Percentiles rank a stretch among this genome's conserved stretches.
phyloP scores from a whole-genome alignment of 176 grass and related monocot species.

The Cenchrus purpureus region DNA sequence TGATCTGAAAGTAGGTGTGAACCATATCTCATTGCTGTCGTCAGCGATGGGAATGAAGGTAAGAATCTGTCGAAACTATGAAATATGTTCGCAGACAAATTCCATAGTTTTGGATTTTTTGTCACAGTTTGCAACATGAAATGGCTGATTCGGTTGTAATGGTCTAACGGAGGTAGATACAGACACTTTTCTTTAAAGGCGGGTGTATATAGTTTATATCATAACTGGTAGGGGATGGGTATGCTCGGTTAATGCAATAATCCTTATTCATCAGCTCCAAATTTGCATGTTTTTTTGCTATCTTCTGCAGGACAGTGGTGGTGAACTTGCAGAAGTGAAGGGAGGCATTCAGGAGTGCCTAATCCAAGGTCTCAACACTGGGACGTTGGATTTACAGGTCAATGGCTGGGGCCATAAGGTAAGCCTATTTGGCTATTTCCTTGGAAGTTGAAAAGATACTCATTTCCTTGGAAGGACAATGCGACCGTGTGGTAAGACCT shows the following conservation, averaged over 20 bases:
- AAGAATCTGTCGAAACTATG: background rate
- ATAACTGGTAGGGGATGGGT: constrained; percentile 1
- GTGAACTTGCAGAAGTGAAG: constrained; percentile 56
- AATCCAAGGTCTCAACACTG: constrained; percentile 91
- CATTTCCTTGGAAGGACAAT: constrained; percentile 2
- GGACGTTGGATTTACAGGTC: constrained; percentile 74
- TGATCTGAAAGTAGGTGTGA: constrained; percentile 59
- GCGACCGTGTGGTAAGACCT: constrained; percentile 12
- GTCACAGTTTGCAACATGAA: too few species aligned
- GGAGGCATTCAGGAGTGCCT: constrained; percentile 51
- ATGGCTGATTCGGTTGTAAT: background rate
- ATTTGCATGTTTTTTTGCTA: constrained; percentile 2
- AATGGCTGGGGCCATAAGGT: constrained; percentile 90
- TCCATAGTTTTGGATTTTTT: too few species aligned
- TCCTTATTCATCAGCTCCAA: background rate
- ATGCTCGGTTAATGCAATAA: background rate
- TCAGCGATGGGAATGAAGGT: constrained; percentile 63
- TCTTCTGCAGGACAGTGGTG: constrained; percentile 79
- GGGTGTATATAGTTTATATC: background rate
- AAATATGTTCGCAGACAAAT: background rate
- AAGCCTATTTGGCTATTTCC: constrained; percentile 22
- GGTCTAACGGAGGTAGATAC: background rate
- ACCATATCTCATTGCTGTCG: constrained; percentile 64
- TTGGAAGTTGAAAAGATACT: background rate
- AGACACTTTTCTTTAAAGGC: background rate